A percentile compares a stretch with the other conserved stretches of the same genome.
phyloP scores from a whole-genome alignment of 495 filamentous ascomycete genomes.

The Hyaloscypha hepaticicola region DNA sequence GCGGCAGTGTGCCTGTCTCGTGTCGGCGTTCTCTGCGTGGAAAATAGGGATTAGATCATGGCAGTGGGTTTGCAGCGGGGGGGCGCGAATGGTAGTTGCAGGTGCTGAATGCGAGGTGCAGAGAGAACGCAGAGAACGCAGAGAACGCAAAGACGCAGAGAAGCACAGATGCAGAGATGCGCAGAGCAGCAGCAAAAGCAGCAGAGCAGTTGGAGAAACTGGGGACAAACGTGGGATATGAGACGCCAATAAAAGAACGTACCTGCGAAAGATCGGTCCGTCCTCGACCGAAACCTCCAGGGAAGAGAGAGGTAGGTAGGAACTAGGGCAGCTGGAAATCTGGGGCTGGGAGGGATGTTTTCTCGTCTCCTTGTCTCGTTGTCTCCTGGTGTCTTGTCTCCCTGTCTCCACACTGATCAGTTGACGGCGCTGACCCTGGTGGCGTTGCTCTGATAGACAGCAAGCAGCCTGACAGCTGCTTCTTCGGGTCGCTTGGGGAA shows the following conservation, averaged over 20 bases:
- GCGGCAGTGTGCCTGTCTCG: constrained; percentile 4
- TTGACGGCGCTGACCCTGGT: not conserved
- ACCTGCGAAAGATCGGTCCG: constrained; percentile 14
- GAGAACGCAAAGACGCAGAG: not conserved
- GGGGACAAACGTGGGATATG: not conserved
- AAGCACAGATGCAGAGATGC: not conserved
- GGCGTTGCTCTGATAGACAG: too few species aligned
- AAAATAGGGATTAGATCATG: constrained; percentile 6
- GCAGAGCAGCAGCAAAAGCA: not conserved
- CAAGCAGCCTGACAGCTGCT: not conserved
- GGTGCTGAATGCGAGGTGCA: not conserved
- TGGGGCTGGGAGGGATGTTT: not conserved
- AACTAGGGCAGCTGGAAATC: too few species aligned
- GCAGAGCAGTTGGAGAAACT: not conserved
- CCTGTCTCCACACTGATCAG: constrained; percentile 1
- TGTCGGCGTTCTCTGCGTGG: constrained; percentile 1
- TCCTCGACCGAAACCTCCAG: constrained; percentile 12
- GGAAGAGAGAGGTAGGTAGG: too few species aligned
- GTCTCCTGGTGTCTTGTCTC: too few species aligned
- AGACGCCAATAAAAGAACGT: constrained; percentile 4
- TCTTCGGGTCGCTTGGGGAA: not conserved
- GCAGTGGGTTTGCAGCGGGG: not conserved
- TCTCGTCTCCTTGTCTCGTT: too few species aligned
- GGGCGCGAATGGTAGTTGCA: not conserved
- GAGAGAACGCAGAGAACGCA: not conserved